Evolutionary conservation across 345 rosid genomes (phyloP).

Genomic region (Lagerstroemia speciosa): DNA sequence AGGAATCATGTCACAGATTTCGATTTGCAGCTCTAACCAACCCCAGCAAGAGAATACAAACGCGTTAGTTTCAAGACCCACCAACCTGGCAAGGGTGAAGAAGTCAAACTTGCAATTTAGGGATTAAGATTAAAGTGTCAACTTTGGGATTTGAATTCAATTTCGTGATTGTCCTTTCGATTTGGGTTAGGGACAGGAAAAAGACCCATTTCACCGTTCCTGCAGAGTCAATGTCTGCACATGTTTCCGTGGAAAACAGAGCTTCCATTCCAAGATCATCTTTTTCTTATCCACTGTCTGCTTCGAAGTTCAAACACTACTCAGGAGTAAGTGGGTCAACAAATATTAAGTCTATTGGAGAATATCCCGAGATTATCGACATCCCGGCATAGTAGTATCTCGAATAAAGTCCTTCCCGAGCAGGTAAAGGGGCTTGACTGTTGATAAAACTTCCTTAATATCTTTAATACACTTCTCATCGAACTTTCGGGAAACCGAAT

Average conservation of each 20-base stretch:
- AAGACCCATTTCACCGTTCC: background rate
- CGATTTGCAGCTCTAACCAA: background rate
- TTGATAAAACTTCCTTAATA: background rate
- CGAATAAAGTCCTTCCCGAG: background rate
- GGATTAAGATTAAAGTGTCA: background rate
- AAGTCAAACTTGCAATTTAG: background rate
- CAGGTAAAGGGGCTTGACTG: background rate
- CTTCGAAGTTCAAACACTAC: background rate
- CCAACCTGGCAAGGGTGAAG: background rate
- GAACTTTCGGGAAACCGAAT: too few species aligned
- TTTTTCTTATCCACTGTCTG: background rate
- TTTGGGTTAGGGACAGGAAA: background rate
- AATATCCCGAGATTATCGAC: too few species aligned
- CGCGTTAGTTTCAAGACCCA: background rate
- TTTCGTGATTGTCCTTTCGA: too few species aligned
- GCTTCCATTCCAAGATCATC: background rate
- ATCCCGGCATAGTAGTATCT: too few species aligned
- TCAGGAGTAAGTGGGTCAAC: background rate
- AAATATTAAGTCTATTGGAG: too few species aligned
- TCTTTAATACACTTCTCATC: background rate
- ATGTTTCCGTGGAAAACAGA: background rate
- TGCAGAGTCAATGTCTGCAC: background rate
- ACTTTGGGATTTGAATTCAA: background rate
- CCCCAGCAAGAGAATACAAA: background rate
- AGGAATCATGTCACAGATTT: too few species aligned